Base-by-base conservation (phyloP, 1,284 basidiomycete genomes). In the Microbotryum violaceum region DNA sequence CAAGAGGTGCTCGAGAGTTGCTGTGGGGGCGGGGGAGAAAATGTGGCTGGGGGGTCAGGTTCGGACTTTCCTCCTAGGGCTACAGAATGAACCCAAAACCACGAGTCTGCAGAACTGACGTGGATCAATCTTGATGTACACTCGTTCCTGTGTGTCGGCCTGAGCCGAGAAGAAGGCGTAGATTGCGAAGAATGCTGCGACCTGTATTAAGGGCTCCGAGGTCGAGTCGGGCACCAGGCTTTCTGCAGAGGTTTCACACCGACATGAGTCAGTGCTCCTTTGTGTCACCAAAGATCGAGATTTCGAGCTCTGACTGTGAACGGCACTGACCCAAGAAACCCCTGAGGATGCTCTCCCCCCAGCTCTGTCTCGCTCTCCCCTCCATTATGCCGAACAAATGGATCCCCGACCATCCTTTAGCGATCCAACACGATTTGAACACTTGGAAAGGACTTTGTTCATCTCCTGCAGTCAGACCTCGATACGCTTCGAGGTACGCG, bases 121-220 rank as follows among this genome's bases (percentile, higher is more conserved):
- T 16, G 58, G 51, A 27, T 58, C 57, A 27, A 63, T 7, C 18
- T 49, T 45, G 46, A 59, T 23, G 21, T 31, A 56, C 31, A 59
- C 33, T 18, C 31, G 23, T 25, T 25, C 23, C 50, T 45, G 44
- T 3, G 14, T 31, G 6, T 27, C 18, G 5, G 57, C 14, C 27
- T 56, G 54, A 6, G 57, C 42, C 8, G 33, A 20, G 16, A 44
- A 20, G 10, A 63, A 56, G 25, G 46, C 25, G 54, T 53, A 59
- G 23, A 59, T 55, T 14, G 61, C 61, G 10, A 63, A 48, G 31
- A 59, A 42, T 4, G 61, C 61, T 3, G 49, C 61, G 20, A 56
- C 54, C 18, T 59, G 57, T 2, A 46, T 31, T 12, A 63, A 23
- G 4, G 61, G 57, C 9, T 42, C 37, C 37, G 37, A 42, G 37